Percentiles rank a stretch among this genome's conserved stretches.
These are phyloP conservation scores for Talaromyces nanjingensis DNA, from an alignment of 495 filamentous ascomycete genomes.

Conservation along the genomic window DNA sequence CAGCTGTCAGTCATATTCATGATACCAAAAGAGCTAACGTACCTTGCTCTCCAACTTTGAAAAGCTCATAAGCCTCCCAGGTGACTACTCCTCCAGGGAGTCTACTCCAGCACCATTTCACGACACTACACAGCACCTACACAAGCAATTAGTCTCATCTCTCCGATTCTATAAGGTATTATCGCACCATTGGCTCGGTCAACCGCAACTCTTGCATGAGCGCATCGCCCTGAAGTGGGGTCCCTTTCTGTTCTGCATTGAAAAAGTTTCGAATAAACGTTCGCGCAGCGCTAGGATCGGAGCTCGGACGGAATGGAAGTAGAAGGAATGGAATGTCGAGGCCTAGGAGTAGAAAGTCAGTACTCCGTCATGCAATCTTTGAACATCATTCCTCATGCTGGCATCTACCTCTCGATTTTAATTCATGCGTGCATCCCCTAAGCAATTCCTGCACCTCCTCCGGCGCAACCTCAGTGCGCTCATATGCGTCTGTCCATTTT, in stretches of 20 bases:
- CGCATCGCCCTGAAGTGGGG: slow-evolving; percentile 53
- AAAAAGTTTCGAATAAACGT: slow-evolving; percentile 94
- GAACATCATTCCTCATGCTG: neutral
- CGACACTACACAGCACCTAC: slow-evolving; percentile 83
- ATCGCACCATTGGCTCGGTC: slow-evolving; percentile 81
- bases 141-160: slow-evolving; percentile 2
- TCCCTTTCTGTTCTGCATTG: slow-evolving; percentile 44
- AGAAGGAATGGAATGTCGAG: slow-evolving; percentile 89
- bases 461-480: slow-evolving; percentile 74
- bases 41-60: slow-evolving; percentile 93
- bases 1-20: neutral
- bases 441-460: slow-evolving; percentile 88
- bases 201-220: slow-evolving; percentile 84
- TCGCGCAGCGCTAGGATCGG: slow-evolving; percentile 83
- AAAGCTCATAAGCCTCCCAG: slow-evolving; percentile 95
- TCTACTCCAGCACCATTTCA: slow-evolving; percentile 99
- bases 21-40: slow-evolving; percentile 13
- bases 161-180: neutral
- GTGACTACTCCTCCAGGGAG: slow-evolving; percentile 86
- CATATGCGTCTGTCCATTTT: slow-evolving; percentile 85
- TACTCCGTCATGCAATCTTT: neutral
- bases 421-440: slow-evolving; percentile 74
- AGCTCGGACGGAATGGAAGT: slow-evolving; percentile 89
- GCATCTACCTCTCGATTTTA: slow-evolving; percentile 79
- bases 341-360: slow-evolving; percentile 38